These are phyloP conservation scores for Mycena alexandri DNA, from an alignment of 768 basidiomycete species.

Conservation along the genomic window DNA sequence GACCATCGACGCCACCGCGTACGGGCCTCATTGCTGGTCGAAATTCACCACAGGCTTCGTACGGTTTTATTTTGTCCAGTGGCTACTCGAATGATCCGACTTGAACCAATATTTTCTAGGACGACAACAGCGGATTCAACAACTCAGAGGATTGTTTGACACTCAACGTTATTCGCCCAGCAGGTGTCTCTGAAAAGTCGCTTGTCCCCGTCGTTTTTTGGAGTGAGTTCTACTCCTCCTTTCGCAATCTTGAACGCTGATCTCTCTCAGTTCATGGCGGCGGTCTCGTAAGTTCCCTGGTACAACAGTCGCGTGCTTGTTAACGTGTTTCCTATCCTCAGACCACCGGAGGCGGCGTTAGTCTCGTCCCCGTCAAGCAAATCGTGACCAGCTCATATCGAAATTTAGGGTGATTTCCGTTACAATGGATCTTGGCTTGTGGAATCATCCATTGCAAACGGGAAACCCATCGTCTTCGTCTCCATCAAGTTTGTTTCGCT, in stretches of 20 bases:
- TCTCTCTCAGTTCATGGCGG: slow-evolving; percentile 29
- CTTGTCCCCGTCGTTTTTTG: slow-evolving; percentile 49
- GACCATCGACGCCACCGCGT: slow-evolving; percentile 41
- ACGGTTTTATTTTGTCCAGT: not conserved
- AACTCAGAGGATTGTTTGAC: slow-evolving; percentile 47
- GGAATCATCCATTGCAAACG: slow-evolving; percentile 30
- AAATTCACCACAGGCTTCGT: slow-evolving; percentile 36
- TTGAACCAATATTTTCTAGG: not conserved
- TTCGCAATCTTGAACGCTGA: not conserved
- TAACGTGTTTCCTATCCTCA: not conserved
- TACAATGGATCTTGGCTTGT: slow-evolving; percentile 44
- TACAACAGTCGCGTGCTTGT: not conserved
- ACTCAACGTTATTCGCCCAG: slow-evolving; percentile 49
- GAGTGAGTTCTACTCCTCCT: slow-evolving; percentile 22
- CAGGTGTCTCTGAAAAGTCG: slow-evolving; percentile 41
- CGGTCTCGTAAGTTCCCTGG: slow-evolving; percentile 21
- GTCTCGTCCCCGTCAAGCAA: too few relatives aligned
- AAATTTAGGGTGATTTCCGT: slow-evolving; percentile 48
- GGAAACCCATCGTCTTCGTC: slow-evolving; percentile 33
- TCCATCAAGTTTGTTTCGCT: slow-evolving; percentile 29
- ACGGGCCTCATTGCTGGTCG: slow-evolving; percentile 37
- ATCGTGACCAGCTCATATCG: not conserved
- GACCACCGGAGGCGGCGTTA: slow-evolving; percentile 33
- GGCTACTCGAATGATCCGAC: too few relatives aligned
- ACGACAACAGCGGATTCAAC: slow-evolving; percentile 29